Evolutionary conservation across 2,329 filamentous ascomycete genomes (phyloP), one percentile per base, ranked within the genome.

Genomic region (Phoma sp.): DNA sequence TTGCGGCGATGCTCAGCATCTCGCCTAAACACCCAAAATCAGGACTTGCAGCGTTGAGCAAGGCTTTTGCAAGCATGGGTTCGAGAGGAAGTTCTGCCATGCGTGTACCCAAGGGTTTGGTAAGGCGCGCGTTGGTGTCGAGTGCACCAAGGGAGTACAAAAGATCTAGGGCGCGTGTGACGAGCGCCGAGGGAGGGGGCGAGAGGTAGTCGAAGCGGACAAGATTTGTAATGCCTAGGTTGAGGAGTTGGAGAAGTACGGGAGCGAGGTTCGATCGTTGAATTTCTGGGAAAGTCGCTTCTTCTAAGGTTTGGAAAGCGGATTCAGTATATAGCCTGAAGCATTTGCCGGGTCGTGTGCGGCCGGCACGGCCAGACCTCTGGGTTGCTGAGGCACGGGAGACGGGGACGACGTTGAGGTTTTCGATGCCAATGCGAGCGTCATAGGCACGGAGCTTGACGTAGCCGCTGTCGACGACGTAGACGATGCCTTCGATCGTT

Each of bases 1-100:
- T 98, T 14, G 95, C 93, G 5, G 93, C 92, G 60, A 98, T 96
- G 2, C 88, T 92, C 21, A 98, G 82, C 46, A 98, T 89, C 74
- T 97, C 93, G 69, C 86, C 88, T 11, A 96, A 77, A 63, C 93
- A 97, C 30, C 82, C 83, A 75, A 96, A 96, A 0, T 83, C 81
- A 2, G 62, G 56, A 18, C 48, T 47, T 4, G 85, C 78, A 0
- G 93, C 90, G 15, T 87, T 85, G 7, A 98, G 84, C 4, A 97
- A 81, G 0, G 90, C 91, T 76, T 93, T 96, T 6, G 89, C 91
- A 84, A 97, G 95, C 92, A 97, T 97, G 0, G 95, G 95, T 64
- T 96, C 92, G 7, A 98, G 85, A 0, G 93, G 90, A 36, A 99
- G 80, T 73, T 98, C 93, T 0, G 95, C 93, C 92, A 98, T 97